Evolutionary conservation across 2,329 filamentous ascomycete genomes (phyloP), one percentile per base, ranked within the genome.

Genomic region (Fragosphaeria purpurea): DNA sequence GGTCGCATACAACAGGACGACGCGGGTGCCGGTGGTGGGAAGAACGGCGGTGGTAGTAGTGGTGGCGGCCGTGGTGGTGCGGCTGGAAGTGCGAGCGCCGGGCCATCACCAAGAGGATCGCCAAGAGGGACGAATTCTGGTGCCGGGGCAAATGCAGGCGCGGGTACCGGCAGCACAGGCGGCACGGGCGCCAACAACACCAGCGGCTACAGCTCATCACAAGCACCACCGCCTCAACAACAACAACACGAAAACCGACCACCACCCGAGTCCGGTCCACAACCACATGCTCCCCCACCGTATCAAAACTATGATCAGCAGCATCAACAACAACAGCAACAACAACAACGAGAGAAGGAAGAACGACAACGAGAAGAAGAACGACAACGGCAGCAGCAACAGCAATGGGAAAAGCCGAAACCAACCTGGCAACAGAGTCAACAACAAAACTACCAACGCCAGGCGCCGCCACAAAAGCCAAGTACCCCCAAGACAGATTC

Each of bases 1-100:
- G 86, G 85, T 12, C 79, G 82, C 61, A 80, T 75, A 53, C 80
- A 84, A 61, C 70, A 76, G 59, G 71, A 74, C 46, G 65, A 32
- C 11, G 38, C 8, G 33, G 34, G 46, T 47, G 38, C 58, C 7
- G 62, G 61, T 8, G 50, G 51, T 12, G 44, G 55, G 30, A 50
- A 53, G 22, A 35, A 50, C 34, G 47, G 60, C 37, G 44, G 50
- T 50, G 49, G 54, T 44, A 41, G 39, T 22, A 49, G 42, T 40
- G 54, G 57, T 67, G 50, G 67, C 41, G 54, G 50, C 47, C 53
- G 48, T 31, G 52, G 51, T 42, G 55, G 44, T 49, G 58, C 55
- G 47, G 48, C 42, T n/a, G 43, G 37, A 12, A 37, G 41, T 6
- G 41, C 35, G 4, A n/a, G 37, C 35, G 11, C 12, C 40, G 39